A percentile compares a stretch with the other conserved stretches of the same genome.
Evolutionary conservation across 2,329 filamentous ascomycete genomes (phyloP).

Genomic region (Didymella keratinophila): DNA sequence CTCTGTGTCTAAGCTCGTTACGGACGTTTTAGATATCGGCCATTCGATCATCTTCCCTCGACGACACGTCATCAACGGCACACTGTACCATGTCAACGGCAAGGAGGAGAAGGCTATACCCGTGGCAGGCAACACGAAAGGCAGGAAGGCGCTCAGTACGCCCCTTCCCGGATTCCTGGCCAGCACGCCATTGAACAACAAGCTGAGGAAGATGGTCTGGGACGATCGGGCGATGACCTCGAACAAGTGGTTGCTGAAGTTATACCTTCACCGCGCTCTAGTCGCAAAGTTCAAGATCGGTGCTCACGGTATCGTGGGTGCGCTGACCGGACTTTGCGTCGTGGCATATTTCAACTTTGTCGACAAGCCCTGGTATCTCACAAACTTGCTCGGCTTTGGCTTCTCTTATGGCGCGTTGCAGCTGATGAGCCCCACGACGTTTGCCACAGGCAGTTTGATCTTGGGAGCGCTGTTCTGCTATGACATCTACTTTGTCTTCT

Average conservation of each 20-base stretch:
- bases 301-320: conserved; percentile 63
- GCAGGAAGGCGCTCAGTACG: conserved; percentile 43
- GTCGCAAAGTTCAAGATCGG: conserved; percentile 62
- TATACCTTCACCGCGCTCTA: conserved; percentile 62
- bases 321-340: conserved; percentile 62
- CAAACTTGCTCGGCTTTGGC: conserved; percentile 85
- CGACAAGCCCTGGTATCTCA: conserved; percentile 72
- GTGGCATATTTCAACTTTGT: conserved; percentile 71
- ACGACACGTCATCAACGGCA: conserved; percentile 65
- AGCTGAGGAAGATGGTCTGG: conserved; percentile 62
- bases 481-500: conserved; percentile 92
- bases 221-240: conserved; percentile 56
- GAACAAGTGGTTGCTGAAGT: conserved; percentile 60
- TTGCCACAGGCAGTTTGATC: conserved; percentile 80
- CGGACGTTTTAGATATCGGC: conserved; percentile 72
- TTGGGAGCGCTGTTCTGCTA: conserved; percentile 87
- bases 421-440: conserved; percentile 87
- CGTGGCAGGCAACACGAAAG: conserved; percentile 39
- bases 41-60: conserved; percentile 76
- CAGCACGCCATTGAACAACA: conserved; percentile 54
- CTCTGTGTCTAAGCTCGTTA: conserved; percentile 75
- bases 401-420: conserved; percentile 86
- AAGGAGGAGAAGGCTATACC: conserved; percentile 44
- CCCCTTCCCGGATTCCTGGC: conserved; percentile 63
- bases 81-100: conserved; percentile 58